These are phyloP conservation scores for Cardamine chenopodiifolia DNA, from an alignment of 345 rosid species.

Conservation along the genomic window DNA sequence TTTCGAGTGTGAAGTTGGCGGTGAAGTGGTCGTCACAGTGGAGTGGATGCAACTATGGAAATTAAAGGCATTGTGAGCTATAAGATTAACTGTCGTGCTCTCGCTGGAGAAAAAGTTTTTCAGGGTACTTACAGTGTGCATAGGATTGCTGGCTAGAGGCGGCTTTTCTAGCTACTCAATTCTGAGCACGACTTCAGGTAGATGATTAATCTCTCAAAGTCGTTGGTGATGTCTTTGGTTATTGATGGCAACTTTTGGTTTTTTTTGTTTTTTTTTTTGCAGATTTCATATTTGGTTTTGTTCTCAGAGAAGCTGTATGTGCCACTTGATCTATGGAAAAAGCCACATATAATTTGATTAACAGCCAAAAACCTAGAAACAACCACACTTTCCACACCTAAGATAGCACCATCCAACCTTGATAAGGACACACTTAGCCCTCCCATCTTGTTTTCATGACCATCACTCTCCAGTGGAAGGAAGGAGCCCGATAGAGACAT, in stretches of 20 bases:
- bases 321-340: too few relatives aligned
- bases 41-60: background rate
- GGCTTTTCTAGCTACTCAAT: background rate
- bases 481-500: conserved; percentile 78
- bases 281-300: background rate
- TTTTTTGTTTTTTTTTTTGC: too few relatives aligned
- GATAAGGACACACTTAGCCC: conserved; percentile 84
- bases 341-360: too few relatives aligned
- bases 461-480: conserved; percentile 49
- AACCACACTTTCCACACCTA: conserved; percentile 65
- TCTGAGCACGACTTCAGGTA: background rate
- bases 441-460: conserved; percentile 59
- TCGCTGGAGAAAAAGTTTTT: background rate
- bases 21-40: too few relatives aligned
- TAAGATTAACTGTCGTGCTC: background rate
- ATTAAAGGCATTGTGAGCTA: too few relatives aligned
- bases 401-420: conserved; percentile 75
- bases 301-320: background rate
- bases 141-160: background rate
- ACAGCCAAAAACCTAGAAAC: too few relatives aligned
- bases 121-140: background rate
- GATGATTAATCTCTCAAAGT: background rate
- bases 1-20: too few relatives aligned
- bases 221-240: too few relatives aligned
- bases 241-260: too few relatives aligned